Evolutionary conservation across 2,329 filamentous ascomycete genomes (phyloP), one percentile per base, ranked within the genome.

Genomic region (Mycosphaerelloides madeirae): DNA sequence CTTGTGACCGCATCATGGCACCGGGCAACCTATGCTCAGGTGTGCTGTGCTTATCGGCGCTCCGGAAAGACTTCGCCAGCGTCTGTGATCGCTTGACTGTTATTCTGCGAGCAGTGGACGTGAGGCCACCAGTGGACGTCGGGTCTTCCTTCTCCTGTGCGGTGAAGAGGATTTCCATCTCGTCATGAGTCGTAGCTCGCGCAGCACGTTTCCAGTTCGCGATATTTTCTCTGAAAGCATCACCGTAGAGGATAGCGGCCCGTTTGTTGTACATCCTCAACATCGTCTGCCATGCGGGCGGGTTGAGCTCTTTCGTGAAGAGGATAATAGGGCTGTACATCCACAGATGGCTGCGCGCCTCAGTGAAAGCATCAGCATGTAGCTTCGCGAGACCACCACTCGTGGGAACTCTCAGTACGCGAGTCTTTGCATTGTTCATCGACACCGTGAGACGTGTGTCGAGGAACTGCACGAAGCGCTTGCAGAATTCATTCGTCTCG

Each of bases 11-110:
- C 54, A 85, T 76, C 42, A 62, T 53, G 12, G 56, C 52, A 12
- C 58, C 60, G n/a, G 59, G 54, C 29, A 54, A 49, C 19, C 54
- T 54, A 29, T 45, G 46, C 60, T 81, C 84, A 38, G 84, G 80
- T 36, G 85, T 81, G 31, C 65, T 66, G 41, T 76, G 72, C 46
- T 63, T 69, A 41, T 78, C 79, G 9, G 83, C 81, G 37, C 81
- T 81, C 29, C 86, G 80, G 39, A 91, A 72, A 37, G 77, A 81
- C 58, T 85, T 83, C 16, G 86, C 87, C 44, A 93, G 70, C 2
- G 88, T 96, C 66, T 95, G 90, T 53, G 87, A 93, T 61, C 90
- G 80, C 73, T 95, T 95, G 41, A 97, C 90, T 0, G 91, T 97
- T 49, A 97, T 70, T 67, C 95, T 95, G 50, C 89, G 80, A 8